A percentile compares a stretch with the other conserved stretches of the same genome.
Conservation (phyloP, 305 asterid species). For the Fraxinus paxiana region DNA sequence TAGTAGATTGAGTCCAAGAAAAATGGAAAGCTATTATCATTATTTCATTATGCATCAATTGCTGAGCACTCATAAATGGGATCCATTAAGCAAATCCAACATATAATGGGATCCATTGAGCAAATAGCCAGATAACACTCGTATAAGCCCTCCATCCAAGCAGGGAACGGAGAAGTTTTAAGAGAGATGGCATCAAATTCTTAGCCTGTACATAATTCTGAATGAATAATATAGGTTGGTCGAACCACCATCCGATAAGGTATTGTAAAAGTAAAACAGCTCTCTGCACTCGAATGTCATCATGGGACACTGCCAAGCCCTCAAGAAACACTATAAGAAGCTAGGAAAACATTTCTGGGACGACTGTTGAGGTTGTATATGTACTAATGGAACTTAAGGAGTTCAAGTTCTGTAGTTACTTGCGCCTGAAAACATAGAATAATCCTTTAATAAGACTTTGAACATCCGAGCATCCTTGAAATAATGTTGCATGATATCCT, state of each 20-base stretch:
- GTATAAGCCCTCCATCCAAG: not conserved
- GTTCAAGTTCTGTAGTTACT: not conserved
- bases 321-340: not conserved
- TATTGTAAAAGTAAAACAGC: not conserved
- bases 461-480: not conserved
- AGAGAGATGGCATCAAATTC: not conserved
- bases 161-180: not conserved
- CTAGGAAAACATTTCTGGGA: not conserved
- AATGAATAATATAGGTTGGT: not conserved
- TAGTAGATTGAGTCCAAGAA: not conserved
- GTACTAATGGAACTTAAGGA: not conserved
- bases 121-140: not conserved
- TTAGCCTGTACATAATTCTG: not conserved
- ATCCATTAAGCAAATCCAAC: not conserved
- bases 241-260: not conserved
- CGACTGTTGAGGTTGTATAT: not conserved
- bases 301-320: not conserved
- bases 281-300: not conserved
- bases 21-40: not conserved
- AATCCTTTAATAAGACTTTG: not conserved
- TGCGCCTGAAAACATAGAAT: not conserved
- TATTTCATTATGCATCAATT: not conserved
- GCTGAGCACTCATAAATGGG: not conserved
- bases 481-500: not conserved
- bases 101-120: not conserved